Conservation (phyloP, 1,284 basidiomycete species). For the Cystobasidium pallidum region DNA sequence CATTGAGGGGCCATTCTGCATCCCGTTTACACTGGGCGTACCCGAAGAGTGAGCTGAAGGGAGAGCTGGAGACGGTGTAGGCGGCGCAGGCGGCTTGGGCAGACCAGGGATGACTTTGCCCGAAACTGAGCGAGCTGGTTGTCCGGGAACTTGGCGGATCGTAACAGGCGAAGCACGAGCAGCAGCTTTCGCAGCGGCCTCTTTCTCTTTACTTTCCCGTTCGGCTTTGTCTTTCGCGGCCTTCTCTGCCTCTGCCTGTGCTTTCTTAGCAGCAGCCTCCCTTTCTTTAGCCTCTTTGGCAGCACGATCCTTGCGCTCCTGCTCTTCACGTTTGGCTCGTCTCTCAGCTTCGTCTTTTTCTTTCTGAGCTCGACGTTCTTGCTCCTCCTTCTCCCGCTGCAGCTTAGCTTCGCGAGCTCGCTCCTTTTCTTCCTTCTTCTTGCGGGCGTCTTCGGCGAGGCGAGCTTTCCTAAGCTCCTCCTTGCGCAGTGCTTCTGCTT, state of each 20-base stretch:
- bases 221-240: slow-evolving; percentile 45
- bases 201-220: slow-evolving; percentile 57
- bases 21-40: not conserved
- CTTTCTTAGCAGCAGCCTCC: slow-evolving; percentile 48
- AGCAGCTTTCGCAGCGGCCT: slow-evolving; percentile 52
- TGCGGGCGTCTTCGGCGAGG: slow-evolving; percentile 60
- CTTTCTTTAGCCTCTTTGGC: slow-evolving; percentile 55
- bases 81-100: slow-evolving; percentile 45
- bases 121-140: slow-evolving; percentile 41
- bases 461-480: slow-evolving; percentile 61
- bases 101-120: slow-evolving; percentile 49
- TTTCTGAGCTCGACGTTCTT: slow-evolving; percentile 61
- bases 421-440: slow-evolving; percentile 67
- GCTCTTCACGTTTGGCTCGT: slow-evolving; percentile 49
- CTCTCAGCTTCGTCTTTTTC: slow-evolving; percentile 52
- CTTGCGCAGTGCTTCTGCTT: slow-evolving; percentile 69
- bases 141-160: slow-evolving; percentile 36
- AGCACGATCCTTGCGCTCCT: slow-evolving; percentile 68
- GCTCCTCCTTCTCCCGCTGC: slow-evolving; percentile 61
- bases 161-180: slow-evolving; percentile 30
- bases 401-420: slow-evolving; percentile 62
- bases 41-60: not conserved
- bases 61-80: slow-evolving; percentile 27
- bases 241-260: slow-evolving; percentile 43
- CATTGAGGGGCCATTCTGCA: not conserved